Base-by-base conservation (phyloP, 805 yeast species). In the Sugiyamaella smithiae region DNA sequence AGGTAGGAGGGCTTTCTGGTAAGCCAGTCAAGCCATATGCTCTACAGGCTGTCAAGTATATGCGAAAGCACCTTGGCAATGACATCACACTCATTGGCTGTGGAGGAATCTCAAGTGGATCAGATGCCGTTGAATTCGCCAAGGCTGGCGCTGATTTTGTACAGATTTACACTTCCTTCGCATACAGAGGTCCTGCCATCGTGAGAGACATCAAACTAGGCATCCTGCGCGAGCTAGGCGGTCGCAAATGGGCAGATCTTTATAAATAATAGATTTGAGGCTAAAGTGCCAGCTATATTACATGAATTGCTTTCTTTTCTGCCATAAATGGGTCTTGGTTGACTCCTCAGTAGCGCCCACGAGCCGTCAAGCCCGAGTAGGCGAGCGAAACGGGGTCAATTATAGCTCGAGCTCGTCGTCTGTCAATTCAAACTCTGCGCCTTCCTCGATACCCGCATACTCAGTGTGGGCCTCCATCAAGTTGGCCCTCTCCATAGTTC, bases 1-100 rank as follows among this genome's bases (percentile, higher is more conserved):
- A 89, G 67, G 68, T 81, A 2, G 98, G 98, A 51, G 98, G 98
- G 1, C 76, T 91, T 33, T 86, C 96, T 0, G 98, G 98, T n/a
- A 77, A 78, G 50, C 98, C 98, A 14, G 73, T 91, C 48, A 91
- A 90, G 67, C 90, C 88, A 41, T 72, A 80, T 45, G 74, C 96
- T 1, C 70, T 91, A 50, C 70, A 79, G 53, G 93, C 95, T 0
- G 73, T 91, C 57, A 77, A 74, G 51, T 68, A 77, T 1, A 80
- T 91, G 57, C 81, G 93, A 49, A 82, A 85, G 58, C 76, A 85
- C 62, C 78, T 95, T 31, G 88, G 88, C 59, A 87, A 80, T 53
- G 75, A 80, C 46, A 67, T 89, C 55, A 85, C 89, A 1, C 74
- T 91, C 37, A 77, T 91, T 56, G 98, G 98, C 28, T 89, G 97